These are phyloP conservation scores for Pseudocercospora musae DNA, from an alignment of 2,329 filamentous ascomycete species.

Conservation along the genomic window DNA sequence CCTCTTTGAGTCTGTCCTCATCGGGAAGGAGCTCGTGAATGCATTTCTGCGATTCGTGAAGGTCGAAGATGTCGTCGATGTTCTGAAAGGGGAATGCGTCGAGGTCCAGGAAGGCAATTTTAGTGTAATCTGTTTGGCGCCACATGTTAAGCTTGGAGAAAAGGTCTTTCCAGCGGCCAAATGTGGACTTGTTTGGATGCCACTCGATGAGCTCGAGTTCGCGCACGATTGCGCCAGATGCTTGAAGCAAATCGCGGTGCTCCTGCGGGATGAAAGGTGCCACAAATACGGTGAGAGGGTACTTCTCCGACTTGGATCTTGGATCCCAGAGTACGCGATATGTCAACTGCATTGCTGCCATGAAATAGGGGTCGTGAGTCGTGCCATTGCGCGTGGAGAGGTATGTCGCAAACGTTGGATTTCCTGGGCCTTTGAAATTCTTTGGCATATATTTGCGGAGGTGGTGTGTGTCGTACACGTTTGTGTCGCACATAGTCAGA, in stretches of 20 bases:
- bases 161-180: conserved; percentile 21
- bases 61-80: conserved; percentile 25
- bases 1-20: conserved; percentile 18
- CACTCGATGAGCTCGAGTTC: conserved; percentile 22
- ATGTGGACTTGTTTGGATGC: conserved; percentile 16
- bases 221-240: conserved; percentile 22
- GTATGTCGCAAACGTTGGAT: conserved; percentile 21
- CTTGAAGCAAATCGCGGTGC: conserved; percentile 18
- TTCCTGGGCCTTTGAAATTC: conserved; percentile 23
- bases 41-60: conserved; percentile 16
- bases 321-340: conserved; percentile 25
- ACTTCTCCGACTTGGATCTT: conserved; percentile 19
- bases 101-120: conserved; percentile 88
- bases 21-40: conserved; percentile 18
- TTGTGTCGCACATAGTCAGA: conserved; percentile 11
- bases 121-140: conserved; percentile 82
- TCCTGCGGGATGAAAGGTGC: conserved; percentile 22
- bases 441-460: conserved; percentile 18
- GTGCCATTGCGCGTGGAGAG: conserved; percentile 21
- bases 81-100: conserved; percentile 50
- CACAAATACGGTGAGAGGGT: conserved; percentile 24
- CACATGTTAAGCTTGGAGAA: conserved; percentile 95
- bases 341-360: conserved; percentile 21
- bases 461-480: conserved; percentile 5
- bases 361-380: conserved; percentile 24